A percentile compares a stretch with the other conserved stretches of the same genome.
phyloP scores from a whole-genome alignment of 257 asterid species.

The Cynanchum wilfordii region DNA sequence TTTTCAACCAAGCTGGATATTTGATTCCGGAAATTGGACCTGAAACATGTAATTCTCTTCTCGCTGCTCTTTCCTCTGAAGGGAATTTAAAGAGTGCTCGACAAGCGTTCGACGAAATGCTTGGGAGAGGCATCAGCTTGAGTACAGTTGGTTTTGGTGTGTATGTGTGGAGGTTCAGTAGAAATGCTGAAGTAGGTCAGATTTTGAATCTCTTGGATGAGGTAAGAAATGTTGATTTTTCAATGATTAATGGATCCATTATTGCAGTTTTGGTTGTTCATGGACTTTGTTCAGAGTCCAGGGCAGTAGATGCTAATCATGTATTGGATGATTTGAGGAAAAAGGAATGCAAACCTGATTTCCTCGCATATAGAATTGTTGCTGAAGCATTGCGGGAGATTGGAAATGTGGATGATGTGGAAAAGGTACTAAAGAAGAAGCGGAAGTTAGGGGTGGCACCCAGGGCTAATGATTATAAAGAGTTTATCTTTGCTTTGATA shows the following conservation, averaged over 20 bases:
- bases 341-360: conserved; percentile 82
- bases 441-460: conserved; percentile 93
- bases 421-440: conserved; percentile 65
- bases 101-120: conserved; percentile 70
- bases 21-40: conserved; percentile 39
- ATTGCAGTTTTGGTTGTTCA: conserved; percentile 62
- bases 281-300: conserved; percentile 45
- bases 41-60: conserved; percentile 66
- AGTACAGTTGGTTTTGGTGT: conserved; percentile 78
- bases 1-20: conserved; percentile 36
- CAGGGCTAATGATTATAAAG: conserved; percentile 49
- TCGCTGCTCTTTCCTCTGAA: conserved; percentile 60
- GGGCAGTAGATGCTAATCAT: conserved; percentile 40
- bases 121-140: conserved; percentile 38
- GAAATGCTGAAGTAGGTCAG: conserved; percentile 40
- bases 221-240: conserved; percentile 39
- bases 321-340: conserved; percentile 66
- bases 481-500: conserved; percentile 55
- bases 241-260: conserved; percentile 56
- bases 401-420: conserved; percentile 51
- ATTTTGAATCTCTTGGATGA: conserved; percentile 47
- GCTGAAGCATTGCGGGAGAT: conserved; percentile 53
- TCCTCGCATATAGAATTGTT: conserved; percentile 82
- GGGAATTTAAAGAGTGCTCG: conserved; percentile 44
- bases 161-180: conserved; percentile 58